Percentiles rank a stretch among this genome's conserved stretches.
Conservation (phyloP, 768 basidiomycete genomes). For the Paxillus ammoniavirescens region DNA sequence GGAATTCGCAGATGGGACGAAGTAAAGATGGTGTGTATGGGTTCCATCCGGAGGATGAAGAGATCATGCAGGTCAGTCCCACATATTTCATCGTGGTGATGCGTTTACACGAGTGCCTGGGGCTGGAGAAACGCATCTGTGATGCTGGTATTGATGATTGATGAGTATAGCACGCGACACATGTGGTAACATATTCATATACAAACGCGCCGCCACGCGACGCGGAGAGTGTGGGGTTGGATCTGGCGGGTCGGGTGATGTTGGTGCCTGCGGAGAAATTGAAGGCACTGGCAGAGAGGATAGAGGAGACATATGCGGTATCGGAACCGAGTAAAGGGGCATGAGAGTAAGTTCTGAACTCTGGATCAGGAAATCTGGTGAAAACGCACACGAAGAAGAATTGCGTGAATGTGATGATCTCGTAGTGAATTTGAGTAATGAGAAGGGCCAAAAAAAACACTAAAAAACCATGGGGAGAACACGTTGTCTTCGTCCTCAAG, state of each 20-base stretch:
- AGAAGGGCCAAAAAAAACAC: too few species aligned
- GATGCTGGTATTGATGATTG: neutral
- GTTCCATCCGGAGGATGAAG: conserved; percentile 88
- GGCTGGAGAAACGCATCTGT: neutral
- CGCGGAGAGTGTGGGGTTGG: conserved; percentile 69
- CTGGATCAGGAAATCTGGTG: too few species aligned
- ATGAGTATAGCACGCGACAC: conserved; percentile 18
- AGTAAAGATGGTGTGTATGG: conserved; percentile 55
- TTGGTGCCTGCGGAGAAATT: conserved; percentile 49
- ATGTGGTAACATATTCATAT: conserved; percentile 40
- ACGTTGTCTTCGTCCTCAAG: too few species aligned
- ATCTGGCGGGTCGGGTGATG: conserved; percentile 66
- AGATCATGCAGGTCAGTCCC: conserved; percentile 54
- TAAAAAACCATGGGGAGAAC: too few species aligned
- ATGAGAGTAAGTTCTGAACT: too few species aligned
- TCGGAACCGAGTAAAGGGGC: neutral
- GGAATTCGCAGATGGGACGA: conserved; percentile 19
- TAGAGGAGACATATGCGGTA: conserved; percentile 36
- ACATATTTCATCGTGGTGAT: neutral
- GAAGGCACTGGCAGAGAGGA: conserved; percentile 37
- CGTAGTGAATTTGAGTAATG: too few species aligned
- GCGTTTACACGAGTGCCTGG: neutral
- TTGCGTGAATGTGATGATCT: too few species aligned
- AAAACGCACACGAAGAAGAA: too few species aligned
- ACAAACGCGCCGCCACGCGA: conserved; percentile 53